phyloP scores from a whole-genome alignment of 2,329 filamentous ascomycete species.

The Cryphonectria carpinicola region DNA sequence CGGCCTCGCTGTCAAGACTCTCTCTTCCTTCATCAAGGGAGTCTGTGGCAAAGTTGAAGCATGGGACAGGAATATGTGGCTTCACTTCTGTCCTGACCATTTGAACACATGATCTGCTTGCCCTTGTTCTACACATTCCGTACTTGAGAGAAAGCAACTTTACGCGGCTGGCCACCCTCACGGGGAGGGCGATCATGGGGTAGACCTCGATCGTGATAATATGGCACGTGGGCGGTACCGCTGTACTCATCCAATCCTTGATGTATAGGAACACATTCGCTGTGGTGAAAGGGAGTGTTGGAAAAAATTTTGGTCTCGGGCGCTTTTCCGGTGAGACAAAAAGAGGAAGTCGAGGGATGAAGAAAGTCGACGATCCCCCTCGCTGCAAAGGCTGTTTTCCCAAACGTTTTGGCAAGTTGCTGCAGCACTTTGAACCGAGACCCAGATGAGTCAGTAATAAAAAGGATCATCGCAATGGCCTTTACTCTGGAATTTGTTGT shows the following conservation, averaged over 20 bases:
- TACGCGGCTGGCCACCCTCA: background rate
- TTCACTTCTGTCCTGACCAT: background rate
- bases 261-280: background rate
- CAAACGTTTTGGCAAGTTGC: background rate
- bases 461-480: background rate
- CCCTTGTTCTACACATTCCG: background rate
- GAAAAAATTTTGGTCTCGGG: background rate
- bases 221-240: background rate
- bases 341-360: background rate
- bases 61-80: background rate
- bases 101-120: background rate
- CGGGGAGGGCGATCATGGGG: background rate
- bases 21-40: background rate
- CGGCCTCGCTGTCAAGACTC: background rate
- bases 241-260: background rate
- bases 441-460: background rate
- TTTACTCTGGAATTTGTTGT: background rate
- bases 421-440: background rate
- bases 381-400: background rate
- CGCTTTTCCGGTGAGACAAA: constrained; percentile 3
- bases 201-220: background rate
- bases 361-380: background rate
- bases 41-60: background rate
- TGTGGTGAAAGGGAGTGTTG: background rate
- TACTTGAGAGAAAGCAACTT: background rate